Base-by-base conservation (phyloP, 805 yeast species). In the Candida adriatica region DNA sequence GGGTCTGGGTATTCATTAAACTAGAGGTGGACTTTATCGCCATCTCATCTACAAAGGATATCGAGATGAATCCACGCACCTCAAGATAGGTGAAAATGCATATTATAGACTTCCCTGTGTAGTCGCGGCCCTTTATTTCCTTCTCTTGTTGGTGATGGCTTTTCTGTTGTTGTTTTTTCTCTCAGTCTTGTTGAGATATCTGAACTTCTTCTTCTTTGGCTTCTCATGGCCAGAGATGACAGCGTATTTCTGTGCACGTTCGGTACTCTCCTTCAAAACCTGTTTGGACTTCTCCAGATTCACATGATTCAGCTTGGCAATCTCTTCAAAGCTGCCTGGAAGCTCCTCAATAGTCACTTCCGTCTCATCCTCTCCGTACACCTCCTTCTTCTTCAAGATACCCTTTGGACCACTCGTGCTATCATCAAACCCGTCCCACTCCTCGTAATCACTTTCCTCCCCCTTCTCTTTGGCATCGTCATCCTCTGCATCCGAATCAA, bases 1-100 rank as follows among this genome's bases (percentile, higher is more conserved):
- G 88, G 75, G 58, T 86, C 31, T 92, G 99, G 99, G 73, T 87
- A 25, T 70, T 84, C 39, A 62, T 90, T 51, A 79, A 92, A 49
- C 59, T 88, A 13, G 97, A 92, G 44, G 73, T 81, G 18, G 96
- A 90, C 51, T 38, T 39, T 27, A 34, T 42, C 26, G 27, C 26
- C 8, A 13, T 41, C 23, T 13, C 30, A 13, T 15, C 23, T 5
- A 18, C 6, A 10, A 33, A 31, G 27, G 39, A 39, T 24, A 24
- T 39, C 9, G 43, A 47, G 24, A 27, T 39, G 29, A 28, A n/a
- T n/a, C n/a, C n/a, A n/a, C n/a, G n/a, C n/a, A n/a, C n/a, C n/a
- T n/a, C n/a, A n/a, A n/a, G n/a, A n/a, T n/a, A n/a, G n/a, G n/a
- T n/a, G n/a, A n/a, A n/a, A n/a, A n/a, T n/a, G n/a, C n/a, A n/a